Evolutionary conservation across 2,329 filamentous ascomycete species (phyloP), one percentile per base, ranked within the genome.

Genomic region (Talaromyces funiculosus): DNA sequence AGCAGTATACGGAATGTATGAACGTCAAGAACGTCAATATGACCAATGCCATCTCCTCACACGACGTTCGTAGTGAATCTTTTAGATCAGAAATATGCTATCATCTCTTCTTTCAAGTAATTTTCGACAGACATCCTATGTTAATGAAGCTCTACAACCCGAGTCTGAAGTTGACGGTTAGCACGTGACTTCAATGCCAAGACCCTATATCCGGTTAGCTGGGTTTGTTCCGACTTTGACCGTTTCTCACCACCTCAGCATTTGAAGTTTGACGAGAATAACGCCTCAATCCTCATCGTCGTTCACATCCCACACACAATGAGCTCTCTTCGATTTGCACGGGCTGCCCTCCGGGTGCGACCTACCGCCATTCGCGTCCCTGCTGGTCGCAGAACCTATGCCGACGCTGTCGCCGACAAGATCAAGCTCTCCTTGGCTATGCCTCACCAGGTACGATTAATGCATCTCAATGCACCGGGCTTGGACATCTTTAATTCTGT

Each of bases 351-450:
- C 78, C 85, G 91, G 81, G 90, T 86, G 75, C 89, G 88, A 73
- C 88, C 92, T 75, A 82, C 89, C 73, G 84, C 88, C 77, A 82
- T 93, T 79, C 85, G 88, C 77, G 83, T 86, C 69, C 86, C 89
- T 71, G 73, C 90, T 68, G 89, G 92, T 83, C 89, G 91, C 79
- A 87, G 94, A 84, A 88, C 88, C 72, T 99, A 99, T 78, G 94
- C 90, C 72, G 90, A 93, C 76, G 89, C 89, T 69, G 87, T 91
- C 71, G 81, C 87, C 73, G 90, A 93, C 85, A 93, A 93, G 87
- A 96, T 99, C 85, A 95, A 96, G 88, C 88, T 99, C 82, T 96
- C 91, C 84, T 84, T 99, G 82, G 87, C 90, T 77, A 90, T 99
- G 72, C 94, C 94, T 82, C 93, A 97, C 82, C 90, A 97, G 92